Evolutionary conservation across 1,284 basidiomycete genomes (phyloP), one percentile per base, ranked within the genome.

Genomic region (Marasmius tenuissimus): DNA sequence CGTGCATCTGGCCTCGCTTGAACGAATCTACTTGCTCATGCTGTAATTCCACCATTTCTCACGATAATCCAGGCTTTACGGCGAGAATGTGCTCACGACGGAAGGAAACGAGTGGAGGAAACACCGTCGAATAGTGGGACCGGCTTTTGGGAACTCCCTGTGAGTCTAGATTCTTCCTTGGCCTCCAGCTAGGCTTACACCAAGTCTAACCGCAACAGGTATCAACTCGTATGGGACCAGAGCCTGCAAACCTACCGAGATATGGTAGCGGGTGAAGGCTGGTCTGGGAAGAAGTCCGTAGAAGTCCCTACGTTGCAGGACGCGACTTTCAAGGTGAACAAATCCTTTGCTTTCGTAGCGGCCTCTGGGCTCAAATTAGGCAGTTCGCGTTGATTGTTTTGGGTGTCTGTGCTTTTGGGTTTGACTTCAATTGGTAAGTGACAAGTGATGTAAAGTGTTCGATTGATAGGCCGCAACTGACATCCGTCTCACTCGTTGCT

Each of bases 91-190:
- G 1, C 52, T 59, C 35, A 54, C 64, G 5, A 48, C 60, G 18
- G 59, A 65, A 33, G 64, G 59, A 4, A 39, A 57, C 40, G 56
- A 48, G 11, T 65, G 64, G 64, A 50, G 64, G 18, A 54, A 56
- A 35, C 64, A 65, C 42, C 61, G 61, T 27, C 49, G 64, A 3
- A 59, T 65, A 48, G 59, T 65, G 59, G 61, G 61, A 18, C 64
- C 64, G 45, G 64, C 64, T n/a, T 65, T 65, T 53, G 61, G 61
- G n/a, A 57, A 53, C 7, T 48, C 59, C n/a, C 50, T 61, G 45
- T 47, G n/a, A 42, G 40, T 42, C 3, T 12, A 42, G 2, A 12
- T 42, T 42, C n/a, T 42, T n/a, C n/a, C 40, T 12, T 12, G 40
- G 6, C 11, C 2, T 3, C 40, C 27, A 27, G 27, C 27, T 27